Conservation (phyloP, 345 rosid genomes). For the Eucalyptus shirleyi region DNA sequence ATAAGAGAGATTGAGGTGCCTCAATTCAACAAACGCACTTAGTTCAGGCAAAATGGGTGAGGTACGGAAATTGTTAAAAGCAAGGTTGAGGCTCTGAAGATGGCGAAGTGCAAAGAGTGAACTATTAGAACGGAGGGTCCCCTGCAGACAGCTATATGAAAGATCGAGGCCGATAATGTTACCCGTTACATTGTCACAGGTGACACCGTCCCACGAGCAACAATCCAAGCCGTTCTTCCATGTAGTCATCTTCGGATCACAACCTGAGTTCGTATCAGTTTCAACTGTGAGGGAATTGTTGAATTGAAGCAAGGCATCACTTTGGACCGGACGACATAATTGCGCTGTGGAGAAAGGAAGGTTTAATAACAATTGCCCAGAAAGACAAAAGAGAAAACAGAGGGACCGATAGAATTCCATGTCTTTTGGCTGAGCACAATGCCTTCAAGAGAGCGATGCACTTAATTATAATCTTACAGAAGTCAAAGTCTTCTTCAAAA, state of each 20-base stretch:
- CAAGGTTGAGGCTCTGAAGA: neutral
- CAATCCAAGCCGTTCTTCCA: neutral
- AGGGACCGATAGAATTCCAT: neutral
- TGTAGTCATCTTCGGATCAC: neutral
- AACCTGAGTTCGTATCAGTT: fast-evolving
- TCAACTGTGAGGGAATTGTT: neutral
- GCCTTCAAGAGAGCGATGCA: fast-evolving
- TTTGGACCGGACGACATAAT: neutral
- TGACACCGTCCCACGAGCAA: neutral
- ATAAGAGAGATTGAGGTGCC: no score
- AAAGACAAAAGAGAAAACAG: neutral
- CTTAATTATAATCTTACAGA: neutral
- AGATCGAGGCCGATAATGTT: neutral
- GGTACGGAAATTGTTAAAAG: neutral
- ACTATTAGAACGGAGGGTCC: neutral
- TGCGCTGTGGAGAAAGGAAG: neutral
- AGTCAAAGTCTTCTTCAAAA: neutral
- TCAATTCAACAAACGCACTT: fast-evolving
- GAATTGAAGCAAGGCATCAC: neutral
- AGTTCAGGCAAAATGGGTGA: no score
- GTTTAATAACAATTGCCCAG: neutral
- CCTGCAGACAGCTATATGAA: neutral
- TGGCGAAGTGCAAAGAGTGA: neutral
- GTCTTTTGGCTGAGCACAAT: fast-evolving
- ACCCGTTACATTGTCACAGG: neutral